Base-by-base conservation (phyloP, 202 grass and related monocot genomes). In the Schoenoplectus triqueter region DNA sequence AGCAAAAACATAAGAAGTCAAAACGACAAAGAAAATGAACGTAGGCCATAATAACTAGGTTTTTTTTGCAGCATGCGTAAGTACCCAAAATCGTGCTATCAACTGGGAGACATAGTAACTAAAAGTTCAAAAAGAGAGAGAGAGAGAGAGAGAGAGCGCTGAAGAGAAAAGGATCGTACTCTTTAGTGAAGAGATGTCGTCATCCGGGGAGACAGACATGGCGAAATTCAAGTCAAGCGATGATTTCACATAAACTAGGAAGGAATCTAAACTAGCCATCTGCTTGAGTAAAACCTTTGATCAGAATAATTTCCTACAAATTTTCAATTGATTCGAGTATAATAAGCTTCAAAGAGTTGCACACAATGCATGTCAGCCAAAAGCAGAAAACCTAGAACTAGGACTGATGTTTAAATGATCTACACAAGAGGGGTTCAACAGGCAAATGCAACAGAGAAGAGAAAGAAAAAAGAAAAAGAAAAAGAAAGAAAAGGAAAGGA, bases 151-250 rank as follows among this genome's bases (percentile, higher is more conserved):
- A 31, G 10, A 31, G 8, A 40, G 8, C 4, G 21, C 7, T 18
- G n/a, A 6, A 7, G 8, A 42, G 10, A 42, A 14, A 13, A 45
- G 48, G 15, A 72, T n/a, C 5, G 10, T 73, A 73, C 70, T 73
- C 70, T 73, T 73, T 48, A 73, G 47, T 4, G 70, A 73, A 49
- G 70, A 21, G 21, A 73, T 73, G 18, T 48, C 8, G 3, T 73
- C 70, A 51, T 73, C 7, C 11, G 46, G 10, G 18, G 70, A 73
- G 46, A 50, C 45, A 17, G 21, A 7, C 45, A 73, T 2, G 0
- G 8, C 46, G 8, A 73, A 51, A 50, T 73, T 73, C 3, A 20
- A 21, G 8, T 19, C 47, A 10, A 51, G 17, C 2, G 70, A 73
- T 0, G 70, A 73, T 21, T 10, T 49, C 1, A 73, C 10, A 47